Evolutionary conservation across 1,284 basidiomycete species (phyloP).

Genomic region (Pascua sp.): DNA sequence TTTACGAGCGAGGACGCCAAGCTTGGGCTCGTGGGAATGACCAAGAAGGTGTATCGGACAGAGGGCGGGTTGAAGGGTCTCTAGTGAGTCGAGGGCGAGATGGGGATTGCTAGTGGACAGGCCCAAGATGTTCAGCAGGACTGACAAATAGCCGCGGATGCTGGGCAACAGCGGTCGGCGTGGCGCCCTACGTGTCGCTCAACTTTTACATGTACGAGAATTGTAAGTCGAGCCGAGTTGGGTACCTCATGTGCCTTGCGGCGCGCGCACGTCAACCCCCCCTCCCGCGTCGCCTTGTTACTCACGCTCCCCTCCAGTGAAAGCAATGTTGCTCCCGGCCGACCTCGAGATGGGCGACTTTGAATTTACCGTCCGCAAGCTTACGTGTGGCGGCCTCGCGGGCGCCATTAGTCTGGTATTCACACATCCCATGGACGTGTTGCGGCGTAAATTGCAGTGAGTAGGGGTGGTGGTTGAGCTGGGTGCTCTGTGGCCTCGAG

Average conservation of each 20-base stretch:
- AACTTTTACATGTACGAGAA: constrained; percentile 50
- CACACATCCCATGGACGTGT: constrained; percentile 93
- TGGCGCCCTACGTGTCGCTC: constrained; percentile 74
- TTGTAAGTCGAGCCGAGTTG: constrained; percentile 17
- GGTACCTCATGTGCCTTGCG: no score
- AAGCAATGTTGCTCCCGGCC: constrained; percentile 29
- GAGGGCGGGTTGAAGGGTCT: constrained; percentile 83
- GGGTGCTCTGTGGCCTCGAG: no score
- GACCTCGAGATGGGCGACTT: constrained; percentile 24
- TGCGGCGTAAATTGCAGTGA: constrained; percentile 93
- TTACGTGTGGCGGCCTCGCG: constrained; percentile 54
- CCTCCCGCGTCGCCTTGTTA: neutral
- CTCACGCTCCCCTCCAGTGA: constrained; percentile 17
- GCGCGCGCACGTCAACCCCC: no score
- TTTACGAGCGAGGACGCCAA: constrained; percentile 43
- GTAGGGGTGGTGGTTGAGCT: neutral
- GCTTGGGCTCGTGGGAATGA: constrained; percentile 83
- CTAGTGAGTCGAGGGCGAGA: constrained; percentile 57
- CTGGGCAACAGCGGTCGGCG: constrained; percentile 81
- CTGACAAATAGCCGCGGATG: constrained; percentile 56
- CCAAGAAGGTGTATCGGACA: constrained; percentile 78
- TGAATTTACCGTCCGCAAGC: constrained; percentile 38
- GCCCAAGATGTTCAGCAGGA: neutral
- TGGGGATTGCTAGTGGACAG: neutral
- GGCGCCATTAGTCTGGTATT: constrained; percentile 80